phyloP scores from a whole-genome alignment of 306 rosid genomes.

The Sophora flavescens region DNA sequence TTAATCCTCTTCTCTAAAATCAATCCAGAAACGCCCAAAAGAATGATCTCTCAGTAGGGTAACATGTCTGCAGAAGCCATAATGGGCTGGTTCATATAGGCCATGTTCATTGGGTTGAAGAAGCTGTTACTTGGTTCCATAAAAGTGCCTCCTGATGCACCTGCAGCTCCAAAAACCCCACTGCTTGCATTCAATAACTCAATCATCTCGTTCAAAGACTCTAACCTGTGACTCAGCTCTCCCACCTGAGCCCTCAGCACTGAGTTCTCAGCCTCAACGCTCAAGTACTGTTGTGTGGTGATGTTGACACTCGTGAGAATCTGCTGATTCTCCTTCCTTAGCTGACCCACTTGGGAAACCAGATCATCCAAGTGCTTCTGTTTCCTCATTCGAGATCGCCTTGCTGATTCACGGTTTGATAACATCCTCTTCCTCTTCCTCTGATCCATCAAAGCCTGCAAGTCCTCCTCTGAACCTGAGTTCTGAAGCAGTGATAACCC shows the following conservation, averaged over 20 bases:
- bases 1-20: background rate
- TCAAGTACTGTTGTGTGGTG: constrained; percentile 68
- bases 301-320: constrained; percentile 63
- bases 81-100: constrained; percentile 69
- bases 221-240: constrained; percentile 70
- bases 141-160: constrained; percentile 40
- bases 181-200: constrained; percentile 49
- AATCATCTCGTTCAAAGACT: constrained; percentile 73
- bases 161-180: constrained; percentile 45
- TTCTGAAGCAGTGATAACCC: constrained; percentile 65
- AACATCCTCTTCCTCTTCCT: constrained; percentile 94
- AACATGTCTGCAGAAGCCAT: constrained; percentile 69
- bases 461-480: constrained; percentile 79
- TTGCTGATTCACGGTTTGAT: constrained; percentile 93
- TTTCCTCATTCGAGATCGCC: constrained; percentile 90
- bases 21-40: background rate
- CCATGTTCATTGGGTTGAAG: constrained; percentile 59
- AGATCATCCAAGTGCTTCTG: constrained; percentile 94
- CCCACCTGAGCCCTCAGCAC: constrained; percentile 77
- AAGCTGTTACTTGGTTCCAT: constrained; percentile 55
- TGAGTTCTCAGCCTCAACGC: constrained; percentile 80
- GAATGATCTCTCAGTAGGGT: constrained; percentile 48
- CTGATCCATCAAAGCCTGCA: constrained; percentile 71
- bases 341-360: constrained; percentile 63
- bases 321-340: constrained; percentile 77